A percentile compares a stretch with the other conserved stretches of the same genome.
These are phyloP conservation scores for Ogataea corticis DNA, from an alignment of 805 yeast genomes.

Conservation along the genomic window DNA sequence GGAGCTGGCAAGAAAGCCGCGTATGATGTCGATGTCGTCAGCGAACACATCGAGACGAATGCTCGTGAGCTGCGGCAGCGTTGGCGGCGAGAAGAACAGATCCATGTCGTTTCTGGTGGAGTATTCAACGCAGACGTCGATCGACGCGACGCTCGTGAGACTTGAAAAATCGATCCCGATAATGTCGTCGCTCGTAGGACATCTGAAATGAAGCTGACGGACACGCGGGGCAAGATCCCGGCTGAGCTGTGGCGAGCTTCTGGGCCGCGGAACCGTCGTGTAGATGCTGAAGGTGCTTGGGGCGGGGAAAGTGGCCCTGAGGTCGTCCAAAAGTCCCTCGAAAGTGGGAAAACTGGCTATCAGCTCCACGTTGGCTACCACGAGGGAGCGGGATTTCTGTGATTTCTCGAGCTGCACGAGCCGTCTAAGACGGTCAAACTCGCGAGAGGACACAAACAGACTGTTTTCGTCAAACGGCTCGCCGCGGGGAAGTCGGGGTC, in stretches of 20 bases:
- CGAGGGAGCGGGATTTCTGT: neutral
- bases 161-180: conserved; percentile 1
- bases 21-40: conserved; percentile 4
- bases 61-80: conserved; percentile 5
- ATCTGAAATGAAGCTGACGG: conserved; percentile 4
- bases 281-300: conserved; percentile 7
- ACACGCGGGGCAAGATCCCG: neutral
- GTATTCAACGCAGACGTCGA: conserved; percentile 7
- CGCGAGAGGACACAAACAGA: conserved; percentile 7
- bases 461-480: conserved; percentile 6
- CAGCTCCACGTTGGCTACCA: conserved; percentile 6
- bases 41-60: conserved; percentile 6
- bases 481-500: neutral
- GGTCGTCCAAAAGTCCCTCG: neutral
- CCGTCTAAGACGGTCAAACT: conserved; percentile 5
- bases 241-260: neutral
- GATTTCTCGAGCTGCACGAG: conserved; percentile 1
- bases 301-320: conserved; percentile 7
- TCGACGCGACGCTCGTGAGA: conserved; percentile 3
- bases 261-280: conserved; percentile 2
- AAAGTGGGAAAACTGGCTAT: conserved; percentile 5
- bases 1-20: conserved; percentile 7
- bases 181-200: conserved; percentile 5
- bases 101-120: conserved; percentile 5
- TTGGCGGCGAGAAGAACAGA: neutral